These are phyloP conservation scores for Stipa capillata DNA, from an alignment of 176 grass and related monocot genomes.

Conservation along the genomic window DNA sequence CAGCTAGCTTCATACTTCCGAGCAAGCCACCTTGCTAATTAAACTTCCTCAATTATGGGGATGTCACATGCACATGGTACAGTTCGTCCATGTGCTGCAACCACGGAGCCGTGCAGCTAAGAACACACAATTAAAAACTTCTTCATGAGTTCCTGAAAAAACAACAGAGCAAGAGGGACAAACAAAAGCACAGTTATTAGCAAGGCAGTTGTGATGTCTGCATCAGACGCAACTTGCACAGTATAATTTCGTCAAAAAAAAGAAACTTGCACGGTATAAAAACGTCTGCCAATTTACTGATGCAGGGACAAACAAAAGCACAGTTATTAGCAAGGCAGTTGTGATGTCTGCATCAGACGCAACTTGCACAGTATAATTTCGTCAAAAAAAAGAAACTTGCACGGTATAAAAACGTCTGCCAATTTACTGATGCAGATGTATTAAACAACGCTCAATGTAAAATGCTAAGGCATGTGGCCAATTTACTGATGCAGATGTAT, in stretches of 20 bases:
- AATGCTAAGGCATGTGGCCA: background rate
- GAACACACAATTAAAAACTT: slow-evolving; percentile 62
- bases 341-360: too few relatives aligned
- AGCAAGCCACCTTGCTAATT: slow-evolving; percentile 23
- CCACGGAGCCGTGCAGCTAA: slow-evolving; percentile 31
- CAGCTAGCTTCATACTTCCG: slow-evolving; percentile 9
- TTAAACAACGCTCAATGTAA: background rate
- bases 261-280: too few relatives aligned
- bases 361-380: slow-evolving; percentile 2
- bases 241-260: too few relatives aligned
- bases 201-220: slow-evolving; percentile 9
- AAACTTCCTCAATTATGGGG: slow-evolving; percentile 21
- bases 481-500: background rate
- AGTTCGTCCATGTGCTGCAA: slow-evolving; percentile 29
- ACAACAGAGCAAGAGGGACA: slow-evolving; percentile 26
- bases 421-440: too few relatives aligned
- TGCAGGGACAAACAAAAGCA: slow-evolving; percentile 14
- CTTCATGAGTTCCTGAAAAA: slow-evolving; percentile 71
- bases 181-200: slow-evolving; percentile 22
- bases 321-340: slow-evolving; percentile 21
- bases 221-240: slow-evolving; percentile 15
- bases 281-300: too few relatives aligned
- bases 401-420: too few relatives aligned
- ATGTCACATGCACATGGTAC: slow-evolving; percentile 30
- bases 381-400: too few relatives aligned